phyloP scores from a whole-genome alignment of 129 eudicot species.

The Calendula officinalis region DNA sequence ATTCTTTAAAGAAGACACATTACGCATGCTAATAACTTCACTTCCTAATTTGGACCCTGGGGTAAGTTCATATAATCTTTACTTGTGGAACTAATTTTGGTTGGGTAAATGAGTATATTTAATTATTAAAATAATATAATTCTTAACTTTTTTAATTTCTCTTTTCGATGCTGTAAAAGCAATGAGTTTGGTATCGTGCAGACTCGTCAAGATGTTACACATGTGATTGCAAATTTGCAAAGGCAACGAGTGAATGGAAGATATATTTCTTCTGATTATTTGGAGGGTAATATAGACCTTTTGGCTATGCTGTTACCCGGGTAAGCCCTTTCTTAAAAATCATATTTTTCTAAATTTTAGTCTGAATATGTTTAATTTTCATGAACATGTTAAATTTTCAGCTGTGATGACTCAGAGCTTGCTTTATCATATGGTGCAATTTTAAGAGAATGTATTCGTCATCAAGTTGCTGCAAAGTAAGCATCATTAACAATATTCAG shows the following conservation, averaged over 20 bases:
- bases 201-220: slow-evolving; percentile 52
- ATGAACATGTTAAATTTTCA: slow-evolving; percentile 30
- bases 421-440: slow-evolving; percentile 78
- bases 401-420: slow-evolving; percentile 62
- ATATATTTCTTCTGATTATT: slow-evolving; percentile 41
- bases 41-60: slow-evolving; percentile 46
- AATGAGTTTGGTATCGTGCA: slow-evolving; percentile 39
- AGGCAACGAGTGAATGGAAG: slow-evolving; percentile 45
- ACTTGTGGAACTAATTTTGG: slow-evolving; percentile 7
- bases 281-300: slow-evolving; percentile 42
- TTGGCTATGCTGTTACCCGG: slow-evolving; percentile 43
- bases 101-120: slow-evolving; percentile 20
- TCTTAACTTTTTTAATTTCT: slow-evolving; percentile 2
- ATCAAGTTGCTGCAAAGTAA: slow-evolving; percentile 82
- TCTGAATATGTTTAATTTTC: slow-evolving; percentile 22
- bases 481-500: slow-evolving; percentile 15
- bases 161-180: slow-evolving; percentile 25
- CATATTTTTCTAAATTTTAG: not conserved
- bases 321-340: slow-evolving; percentile 30
- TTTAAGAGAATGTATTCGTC: slow-evolving; percentile 84
- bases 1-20: slow-evolving; percentile 44
- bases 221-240: slow-evolving; percentile 47
- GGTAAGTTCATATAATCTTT: slow-evolving; percentile 26
- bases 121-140: slow-evolving; percentile 12
- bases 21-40: slow-evolving; percentile 32